Base-by-base conservation (phyloP, 108 stramenopile genomes). In the Skeletonema tropicum region DNA sequence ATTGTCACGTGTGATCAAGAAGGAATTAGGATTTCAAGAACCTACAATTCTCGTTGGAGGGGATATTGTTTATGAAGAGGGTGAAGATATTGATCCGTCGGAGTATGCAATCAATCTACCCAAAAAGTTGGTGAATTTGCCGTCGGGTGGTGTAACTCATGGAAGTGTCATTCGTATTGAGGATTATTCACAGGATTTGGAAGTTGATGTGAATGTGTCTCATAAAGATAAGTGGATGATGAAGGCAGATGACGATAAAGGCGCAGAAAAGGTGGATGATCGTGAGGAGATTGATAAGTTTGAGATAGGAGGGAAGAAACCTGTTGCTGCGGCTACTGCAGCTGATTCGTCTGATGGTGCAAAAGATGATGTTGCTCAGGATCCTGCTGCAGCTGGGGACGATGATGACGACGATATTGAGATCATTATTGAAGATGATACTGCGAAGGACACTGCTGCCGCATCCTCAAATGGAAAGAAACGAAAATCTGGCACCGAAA, bases 131-230 rank as follows among this genome's bases (percentile, higher is more conserved):
- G 63, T 81, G 15, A 26, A 84, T 60, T 66, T 94, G 32, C 93
- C 95, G 4, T 83, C 86, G 58, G 97, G 97, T n/a, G 97, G 97
- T 3, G 88, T 97, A 64, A 76, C 86, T 35, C 90, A 97, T 60
- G 94, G 94, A 12, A 89, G 90, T 31, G 87, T 92, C 11, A 48
- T 97, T 52, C 77, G 82, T 4, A 70, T 98, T 36, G 94, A 95
- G 70, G 97, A 98, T 80, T 92, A 94, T 67, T 75, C 90, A 14
- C 96, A 96, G 83, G 88, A 96, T 74, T 77, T 98, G 86, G 89
- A 89, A 71, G 86, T 97, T 39, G 84, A 90, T 52, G 60, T 97
- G 6, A 68, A 71, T 64, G 75, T 97, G 7, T 66, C 80, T 14
- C 96, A 97, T 66, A 76, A 83, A 71, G 88, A 88, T 30, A 62